These are phyloP conservation scores for Diplodia intermedia DNA, from an alignment of 2,329 filamentous ascomycete species.

Conservation along the genomic window DNA sequence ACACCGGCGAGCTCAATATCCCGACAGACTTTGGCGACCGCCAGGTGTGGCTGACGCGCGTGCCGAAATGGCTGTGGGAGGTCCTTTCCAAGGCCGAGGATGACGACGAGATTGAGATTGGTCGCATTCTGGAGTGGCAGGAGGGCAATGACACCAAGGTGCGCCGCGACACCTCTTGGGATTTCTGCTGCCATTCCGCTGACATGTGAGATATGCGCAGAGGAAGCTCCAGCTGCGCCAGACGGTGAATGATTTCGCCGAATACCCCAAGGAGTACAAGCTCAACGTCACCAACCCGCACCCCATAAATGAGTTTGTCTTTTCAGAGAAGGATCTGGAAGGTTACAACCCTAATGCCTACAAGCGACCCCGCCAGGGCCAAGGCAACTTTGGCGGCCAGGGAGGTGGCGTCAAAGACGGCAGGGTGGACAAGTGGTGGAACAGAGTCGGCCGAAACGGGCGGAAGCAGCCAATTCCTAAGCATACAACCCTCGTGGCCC, in stretches of 20 bases:
- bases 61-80: conserved; percentile 50
- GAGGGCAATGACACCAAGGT: conserved; percentile 30
- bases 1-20: conserved; percentile 52
- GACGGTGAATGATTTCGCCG: conserved; percentile 14
- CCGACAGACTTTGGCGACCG: conserved; percentile 37
- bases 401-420: conserved; percentile 29
- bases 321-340: conserved; percentile 90
- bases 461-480: conserved; percentile 31
- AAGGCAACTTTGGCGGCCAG: conserved; percentile 35
- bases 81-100: conserved; percentile 46
- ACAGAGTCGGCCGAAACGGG: conserved; percentile 6
- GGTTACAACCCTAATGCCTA: conserved; percentile 63
- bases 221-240: conserved; percentile 33
- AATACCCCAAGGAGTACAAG: conserved; percentile 86
- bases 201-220: conserved; percentile 20
- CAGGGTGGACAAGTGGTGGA: conserved; percentile 27
- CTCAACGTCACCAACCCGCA: conserved; percentile 70
- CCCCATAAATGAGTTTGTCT: conserved; percentile 88
- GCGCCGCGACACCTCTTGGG: not conserved
- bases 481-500: conserved; percentile 61
- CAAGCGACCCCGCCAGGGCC: conserved; percentile 37
- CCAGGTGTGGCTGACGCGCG: conserved; percentile 48
- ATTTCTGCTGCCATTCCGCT: not conserved
- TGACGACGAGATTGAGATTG: conserved; percentile 49
- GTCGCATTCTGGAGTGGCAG: conserved; percentile 39